phyloP scores from a whole-genome alignment of 306 rosid genomes.

The Trifolium pratense region DNA sequence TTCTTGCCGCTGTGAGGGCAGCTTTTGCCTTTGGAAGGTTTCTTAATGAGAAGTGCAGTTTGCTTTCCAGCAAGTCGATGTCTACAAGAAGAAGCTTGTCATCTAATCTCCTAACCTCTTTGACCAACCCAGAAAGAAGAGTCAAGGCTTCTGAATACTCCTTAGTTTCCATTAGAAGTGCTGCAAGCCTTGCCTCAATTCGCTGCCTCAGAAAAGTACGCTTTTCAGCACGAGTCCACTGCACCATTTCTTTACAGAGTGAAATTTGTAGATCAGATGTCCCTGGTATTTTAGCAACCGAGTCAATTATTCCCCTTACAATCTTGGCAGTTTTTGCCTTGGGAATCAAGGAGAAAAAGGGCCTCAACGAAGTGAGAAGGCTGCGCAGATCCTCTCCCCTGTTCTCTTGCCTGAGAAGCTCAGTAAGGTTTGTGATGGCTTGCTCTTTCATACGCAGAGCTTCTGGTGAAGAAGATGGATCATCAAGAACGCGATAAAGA shows the following conservation, averaged over 20 bases:
- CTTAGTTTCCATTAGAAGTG: constrained; percentile 89
- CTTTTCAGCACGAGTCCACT: constrained; percentile 90
- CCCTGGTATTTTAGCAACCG: constrained; percentile 86
- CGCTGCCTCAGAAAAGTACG: constrained; percentile 90
- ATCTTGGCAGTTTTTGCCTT: constrained; percentile 96
- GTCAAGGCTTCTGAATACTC: constrained; percentile 87
- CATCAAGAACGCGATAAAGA: constrained; percentile 75
- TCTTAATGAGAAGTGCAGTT: constrained; percentile 86
- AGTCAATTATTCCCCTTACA: constrained; percentile 82
- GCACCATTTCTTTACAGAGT: constrained; percentile 94
- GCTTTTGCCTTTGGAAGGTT: constrained; percentile 98
- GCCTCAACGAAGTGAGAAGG: constrained; percentile 90
- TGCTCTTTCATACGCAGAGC: constrained; percentile 87
- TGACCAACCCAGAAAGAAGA: constrained; percentile 80
- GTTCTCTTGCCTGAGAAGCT: constrained; percentile 80
- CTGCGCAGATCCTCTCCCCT: constrained; percentile 91
- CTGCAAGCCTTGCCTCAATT: constrained; percentile 94
- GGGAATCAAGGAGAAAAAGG: constrained; percentile 89
- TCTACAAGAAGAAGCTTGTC: constrained; percentile 97
- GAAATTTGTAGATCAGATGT: constrained; percentile 86
- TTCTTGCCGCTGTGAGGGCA: constrained; percentile 92
- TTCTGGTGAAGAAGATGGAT: constrained; percentile 83
- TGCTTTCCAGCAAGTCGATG: constrained; percentile 92
- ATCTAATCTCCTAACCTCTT: constrained; percentile 95
- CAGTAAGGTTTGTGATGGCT: constrained; percentile 74